Evolutionary conservation across 768 basidiomycete species (phyloP).

Genomic region (Crassisporium funariophilum): DNA sequence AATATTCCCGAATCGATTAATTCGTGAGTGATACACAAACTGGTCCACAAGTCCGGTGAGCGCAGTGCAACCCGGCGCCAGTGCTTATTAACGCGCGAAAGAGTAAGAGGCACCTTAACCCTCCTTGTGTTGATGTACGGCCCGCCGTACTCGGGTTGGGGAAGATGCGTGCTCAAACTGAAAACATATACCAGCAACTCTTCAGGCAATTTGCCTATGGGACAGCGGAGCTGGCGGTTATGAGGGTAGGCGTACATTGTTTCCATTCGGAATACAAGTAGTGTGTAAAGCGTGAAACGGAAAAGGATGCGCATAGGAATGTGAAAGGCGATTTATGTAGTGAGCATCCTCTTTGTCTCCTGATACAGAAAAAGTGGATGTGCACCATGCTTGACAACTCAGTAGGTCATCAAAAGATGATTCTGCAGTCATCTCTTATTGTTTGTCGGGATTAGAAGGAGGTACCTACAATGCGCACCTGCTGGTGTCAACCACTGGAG

Average conservation of each 20-base stretch:
- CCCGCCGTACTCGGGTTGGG: slow-evolving; percentile 12
- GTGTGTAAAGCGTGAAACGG: too few relatives aligned
- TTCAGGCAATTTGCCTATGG: slow-evolving; percentile 50
- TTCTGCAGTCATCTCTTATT: slow-evolving; percentile 34
- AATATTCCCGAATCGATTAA: slow-evolving; percentile 31
- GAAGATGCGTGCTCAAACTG: slow-evolving; percentile 42
- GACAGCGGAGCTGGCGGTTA: slow-evolving; percentile 19
- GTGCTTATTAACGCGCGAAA: slow-evolving; percentile 50
- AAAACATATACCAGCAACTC: slow-evolving; percentile 64
- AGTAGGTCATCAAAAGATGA: slow-evolving; percentile 34
- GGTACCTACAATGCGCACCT: slow-evolving; percentile 28
- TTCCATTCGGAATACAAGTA: slow-evolving; percentile 8
- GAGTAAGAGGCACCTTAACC: slow-evolving; percentile 44
- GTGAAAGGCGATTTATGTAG: too few relatives aligned
- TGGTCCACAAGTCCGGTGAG: slow-evolving; percentile 57
- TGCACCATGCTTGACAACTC: slow-evolving; percentile 31
- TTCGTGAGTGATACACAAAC: slow-evolving; percentile 49
- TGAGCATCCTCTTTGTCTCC: too few relatives aligned
- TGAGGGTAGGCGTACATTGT: slow-evolving; percentile 15
- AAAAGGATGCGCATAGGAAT: too few relatives aligned
- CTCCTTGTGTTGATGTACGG: slow-evolving; percentile 41
- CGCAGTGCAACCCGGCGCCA: slow-evolving; percentile 55
- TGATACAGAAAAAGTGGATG: slow-evolving; percentile 40
- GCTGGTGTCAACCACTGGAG: slow-evolving; percentile 23
- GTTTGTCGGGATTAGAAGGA: slow-evolving; percentile 27